Percentiles rank a stretch among this genome's conserved stretches.
phyloP scores from a whole-genome alignment of 1,284 basidiomycete species.

The Malassezia vespertilionis region DNA sequence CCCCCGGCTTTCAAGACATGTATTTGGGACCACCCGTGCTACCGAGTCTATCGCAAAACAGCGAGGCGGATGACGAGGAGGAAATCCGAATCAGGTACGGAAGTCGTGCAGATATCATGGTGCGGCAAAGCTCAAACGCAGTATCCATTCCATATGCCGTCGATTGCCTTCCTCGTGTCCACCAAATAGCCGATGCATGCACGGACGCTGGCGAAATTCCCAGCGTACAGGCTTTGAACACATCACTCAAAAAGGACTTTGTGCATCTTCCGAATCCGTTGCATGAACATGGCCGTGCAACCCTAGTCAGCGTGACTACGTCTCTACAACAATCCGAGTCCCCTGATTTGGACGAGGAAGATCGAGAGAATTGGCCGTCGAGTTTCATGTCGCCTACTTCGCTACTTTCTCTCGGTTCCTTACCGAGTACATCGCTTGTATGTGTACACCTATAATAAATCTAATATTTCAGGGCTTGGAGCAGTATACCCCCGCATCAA shows the following conservation, averaged over 20 bases:
- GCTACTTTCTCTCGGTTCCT: too few relatives aligned
- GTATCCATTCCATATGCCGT: background rate
- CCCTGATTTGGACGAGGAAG: too few relatives aligned
- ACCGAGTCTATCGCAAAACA: background rate
- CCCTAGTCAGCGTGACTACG: too few relatives aligned
- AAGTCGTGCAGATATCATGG: constrained; percentile 10
- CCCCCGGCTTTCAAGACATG: constrained; percentile 6
- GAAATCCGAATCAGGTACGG: background rate
- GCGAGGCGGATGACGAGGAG: background rate
- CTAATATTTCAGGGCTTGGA: too few relatives aligned
- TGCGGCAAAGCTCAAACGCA: background rate
- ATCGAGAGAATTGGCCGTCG: constrained; percentile 1
- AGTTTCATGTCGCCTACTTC: too few relatives aligned
- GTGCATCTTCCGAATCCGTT: too few relatives aligned
- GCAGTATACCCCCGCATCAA: too few relatives aligned
- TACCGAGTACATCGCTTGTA: too few relatives aligned
- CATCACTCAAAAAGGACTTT: too few relatives aligned
- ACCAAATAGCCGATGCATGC: background rate
- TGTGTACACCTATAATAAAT: too few relatives aligned
- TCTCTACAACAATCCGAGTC: too few relatives aligned
- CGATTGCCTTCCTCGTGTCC: background rate
- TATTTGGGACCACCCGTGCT: background rate
- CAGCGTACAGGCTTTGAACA: background rate
- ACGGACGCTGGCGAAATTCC: background rate
- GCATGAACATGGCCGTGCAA: too few relatives aligned